Conservation (phyloP, 257 asterid species). For the Gynochthodes officinalis region DNA sequence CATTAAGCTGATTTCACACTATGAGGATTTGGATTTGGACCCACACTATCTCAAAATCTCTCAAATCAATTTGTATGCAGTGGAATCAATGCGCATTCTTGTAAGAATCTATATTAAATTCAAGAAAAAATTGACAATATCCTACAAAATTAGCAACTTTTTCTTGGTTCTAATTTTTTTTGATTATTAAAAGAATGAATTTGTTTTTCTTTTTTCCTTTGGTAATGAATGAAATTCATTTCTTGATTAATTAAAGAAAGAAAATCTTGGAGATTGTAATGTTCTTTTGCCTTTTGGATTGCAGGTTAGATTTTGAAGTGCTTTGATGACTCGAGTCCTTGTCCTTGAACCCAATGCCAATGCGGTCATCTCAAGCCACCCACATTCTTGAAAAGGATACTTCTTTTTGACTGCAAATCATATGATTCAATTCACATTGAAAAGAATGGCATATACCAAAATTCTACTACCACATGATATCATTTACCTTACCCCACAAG, state of each 20-base stretch:
- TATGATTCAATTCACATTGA: not conserved
- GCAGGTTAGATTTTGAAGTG: not conserved
- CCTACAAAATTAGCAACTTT: too few relatives aligned
- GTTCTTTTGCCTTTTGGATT: not conserved
- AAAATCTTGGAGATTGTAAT: not conserved
- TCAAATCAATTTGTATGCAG: too few relatives aligned
- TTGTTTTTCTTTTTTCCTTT: not conserved
- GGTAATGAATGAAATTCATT: not conserved
- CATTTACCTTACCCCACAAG: constrained; percentile 22
- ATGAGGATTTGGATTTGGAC: not conserved
- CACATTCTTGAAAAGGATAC: not conserved
- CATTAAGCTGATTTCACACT: constrained; percentile 11
- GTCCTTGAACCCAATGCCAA: constrained; percentile 5
- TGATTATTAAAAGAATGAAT: too few relatives aligned
- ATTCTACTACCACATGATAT: not conserved
- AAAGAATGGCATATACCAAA: constrained; percentile 10
- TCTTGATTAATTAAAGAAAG: not conserved
- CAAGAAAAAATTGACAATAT: too few relatives aligned
- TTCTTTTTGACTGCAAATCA: constrained; percentile 7
- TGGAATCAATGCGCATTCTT: too few relatives aligned
- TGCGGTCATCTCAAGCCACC: not conserved
- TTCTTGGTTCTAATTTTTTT: too few relatives aligned
- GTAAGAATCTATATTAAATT: too few relatives aligned
- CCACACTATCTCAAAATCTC: too few relatives aligned
- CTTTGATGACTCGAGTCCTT: constrained; percentile 13